phyloP scores from a whole-genome alignment of 768 basidiomycete genomes.

The Filobasidium floriforme region DNA sequence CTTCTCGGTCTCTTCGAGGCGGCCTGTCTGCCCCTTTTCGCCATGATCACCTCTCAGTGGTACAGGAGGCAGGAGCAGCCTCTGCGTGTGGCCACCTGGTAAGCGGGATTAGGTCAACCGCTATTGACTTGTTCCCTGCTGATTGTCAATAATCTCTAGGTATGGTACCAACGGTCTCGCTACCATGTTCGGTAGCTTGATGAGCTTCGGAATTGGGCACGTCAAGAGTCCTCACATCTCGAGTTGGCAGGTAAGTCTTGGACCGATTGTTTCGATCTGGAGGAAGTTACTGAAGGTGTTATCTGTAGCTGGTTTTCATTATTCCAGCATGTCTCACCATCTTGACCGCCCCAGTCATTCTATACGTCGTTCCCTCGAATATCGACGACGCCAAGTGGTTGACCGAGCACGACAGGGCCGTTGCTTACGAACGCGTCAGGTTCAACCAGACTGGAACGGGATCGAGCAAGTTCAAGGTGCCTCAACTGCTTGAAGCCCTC shows the following conservation, averaged over 20 bases:
- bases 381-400: conserved; percentile 37
- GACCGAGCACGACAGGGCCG: conserved; percentile 32
- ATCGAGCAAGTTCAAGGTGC: conserved; percentile 38
- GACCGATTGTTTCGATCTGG: no score
- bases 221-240: conserved; percentile 27
- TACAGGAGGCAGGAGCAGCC: conserved; percentile 51
- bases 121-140: background rate
- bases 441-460: conserved; percentile 43
- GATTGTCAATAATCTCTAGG: conserved; percentile 8
- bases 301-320: conserved; percentile 41
- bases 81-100: conserved; percentile 47
- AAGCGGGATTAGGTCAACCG: background rate
- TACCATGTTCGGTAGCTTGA: conserved; percentile 34
- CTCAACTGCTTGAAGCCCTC: conserved; percentile 33
- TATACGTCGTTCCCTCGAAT: conserved; percentile 31
- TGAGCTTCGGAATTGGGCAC: conserved; percentile 38
- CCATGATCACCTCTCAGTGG: conserved; percentile 46
- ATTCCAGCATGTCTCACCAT: conserved; percentile 37
- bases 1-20: conserved; percentile 44
- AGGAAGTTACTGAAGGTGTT: no score
- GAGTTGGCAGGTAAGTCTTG: no score
- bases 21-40: conserved; percentile 44
- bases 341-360: conserved; percentile 35
- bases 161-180: conserved; percentile 40
- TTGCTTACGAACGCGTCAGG: conserved; percentile 39